phyloP scores from a whole-genome alignment of 768 basidiomycete genomes.

The Amanita subjunquillea region DNA sequence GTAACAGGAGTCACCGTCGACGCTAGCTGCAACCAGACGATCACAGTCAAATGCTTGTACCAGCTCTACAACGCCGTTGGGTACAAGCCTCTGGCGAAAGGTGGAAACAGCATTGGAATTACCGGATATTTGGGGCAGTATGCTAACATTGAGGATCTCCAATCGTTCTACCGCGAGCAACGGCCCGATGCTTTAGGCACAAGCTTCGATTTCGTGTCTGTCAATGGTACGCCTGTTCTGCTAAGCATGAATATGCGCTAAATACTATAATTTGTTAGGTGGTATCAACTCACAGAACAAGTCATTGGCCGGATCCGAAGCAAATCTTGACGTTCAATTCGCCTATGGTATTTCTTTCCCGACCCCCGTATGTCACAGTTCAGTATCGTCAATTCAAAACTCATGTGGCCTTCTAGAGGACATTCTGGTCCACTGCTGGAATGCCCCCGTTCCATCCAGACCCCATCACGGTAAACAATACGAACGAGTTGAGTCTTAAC shows the following conservation, averaged over 20 bases:
- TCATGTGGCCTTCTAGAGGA: constrained; percentile 18
- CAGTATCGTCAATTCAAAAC: not conserved
- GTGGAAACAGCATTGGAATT: constrained; percentile 39
- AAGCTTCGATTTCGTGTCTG: constrained; percentile 38
- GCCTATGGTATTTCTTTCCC: constrained; percentile 53
- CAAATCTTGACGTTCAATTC: constrained; percentile 54
- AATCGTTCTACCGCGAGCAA: constrained; percentile 35
- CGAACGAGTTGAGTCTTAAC: constrained; percentile 23
- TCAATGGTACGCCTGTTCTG: constrained; percentile 31
- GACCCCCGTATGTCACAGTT: constrained; percentile 24
- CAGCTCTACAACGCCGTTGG: constrained; percentile 44
- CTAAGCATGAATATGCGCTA: not conserved
- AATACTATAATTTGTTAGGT: constrained; percentile 22
- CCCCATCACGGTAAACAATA: constrained; percentile 20
- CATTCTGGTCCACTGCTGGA: constrained; percentile 56
- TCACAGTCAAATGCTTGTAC: constrained; percentile 42
- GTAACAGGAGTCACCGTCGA: constrained; percentile 29
- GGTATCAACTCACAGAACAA: constrained; percentile 47
- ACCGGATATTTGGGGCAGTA: constrained; percentile 43
- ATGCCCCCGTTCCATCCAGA: constrained; percentile 48
- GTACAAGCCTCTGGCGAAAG: constrained; percentile 28
- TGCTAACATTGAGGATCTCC: constrained; percentile 40
- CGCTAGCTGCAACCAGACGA: constrained; percentile 34
- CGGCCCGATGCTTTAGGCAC: constrained; percentile 37
- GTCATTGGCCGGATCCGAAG: constrained; percentile 46